A percentile compares a stretch with the other conserved stretches of the same genome.
phyloP scores from a whole-genome alignment of 345 rosid genomes.

The Heritiera littoralis region DNA sequence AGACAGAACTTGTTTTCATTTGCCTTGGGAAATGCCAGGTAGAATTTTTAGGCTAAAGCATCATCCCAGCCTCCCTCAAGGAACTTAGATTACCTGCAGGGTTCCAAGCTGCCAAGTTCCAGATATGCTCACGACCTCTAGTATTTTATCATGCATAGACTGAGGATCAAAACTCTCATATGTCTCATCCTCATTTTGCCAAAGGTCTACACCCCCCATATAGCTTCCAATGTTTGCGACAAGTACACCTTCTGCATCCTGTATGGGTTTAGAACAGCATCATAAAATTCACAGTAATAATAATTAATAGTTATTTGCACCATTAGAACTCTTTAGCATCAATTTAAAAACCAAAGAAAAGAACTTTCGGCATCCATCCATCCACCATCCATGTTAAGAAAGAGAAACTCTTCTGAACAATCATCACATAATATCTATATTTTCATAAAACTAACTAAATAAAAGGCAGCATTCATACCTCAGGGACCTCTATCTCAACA shows the following conservation, averaged over 20 bases:
- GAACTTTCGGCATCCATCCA: neutral
- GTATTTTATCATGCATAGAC: constrained; percentile 84
- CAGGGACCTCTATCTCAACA: constrained; percentile 80
- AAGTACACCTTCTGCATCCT: constrained; percentile 93
- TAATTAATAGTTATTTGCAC: neutral
- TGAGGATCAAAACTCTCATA: constrained; percentile 80
- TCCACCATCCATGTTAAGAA: neutral
- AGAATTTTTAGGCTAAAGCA: neutral
- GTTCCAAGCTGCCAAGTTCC: constrained; percentile 97
- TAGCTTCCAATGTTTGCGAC: constrained; percentile 94
- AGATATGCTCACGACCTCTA: constrained; percentile 87
- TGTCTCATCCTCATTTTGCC: constrained; percentile 89
- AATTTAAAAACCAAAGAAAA: neutral
- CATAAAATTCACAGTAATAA: constrained; percentile 11
- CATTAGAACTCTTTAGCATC: neutral
- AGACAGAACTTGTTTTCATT: neutral
- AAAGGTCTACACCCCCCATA: constrained; percentile 94
- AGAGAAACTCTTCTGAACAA: neutral
- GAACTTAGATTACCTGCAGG: constrained; percentile 65
- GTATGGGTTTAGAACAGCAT: constrained; percentile 26
- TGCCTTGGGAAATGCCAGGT: neutral
- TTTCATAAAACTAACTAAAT: neutral
- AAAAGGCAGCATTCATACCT: constrained; percentile 47
- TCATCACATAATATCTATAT: neutral
- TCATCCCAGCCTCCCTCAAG: neutral